Percentiles rank a stretch among this genome's conserved stretches.
Conservation (phyloP, 225 moss, liverwort and hornwort genomes). For the Pleurozium schreberi region DNA sequence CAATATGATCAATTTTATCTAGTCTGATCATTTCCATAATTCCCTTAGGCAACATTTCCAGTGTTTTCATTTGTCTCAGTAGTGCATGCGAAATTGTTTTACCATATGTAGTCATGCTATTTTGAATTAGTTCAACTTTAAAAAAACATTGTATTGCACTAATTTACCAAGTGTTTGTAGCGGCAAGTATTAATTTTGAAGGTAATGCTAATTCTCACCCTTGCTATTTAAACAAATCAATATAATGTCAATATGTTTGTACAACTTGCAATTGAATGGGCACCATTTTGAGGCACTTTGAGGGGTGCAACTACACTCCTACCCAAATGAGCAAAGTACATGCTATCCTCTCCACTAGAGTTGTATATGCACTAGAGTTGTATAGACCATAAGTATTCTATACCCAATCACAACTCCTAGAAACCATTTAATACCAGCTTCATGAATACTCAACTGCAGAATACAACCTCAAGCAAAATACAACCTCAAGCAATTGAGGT, state of each 20-base stretch:
- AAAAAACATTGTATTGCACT: no score
- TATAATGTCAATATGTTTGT: accelerated
- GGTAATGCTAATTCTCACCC: no score
- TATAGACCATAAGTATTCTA: no score
- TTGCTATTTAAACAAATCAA: background rate
- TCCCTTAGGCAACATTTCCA: background rate
- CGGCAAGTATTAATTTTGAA: background rate
- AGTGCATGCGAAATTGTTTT: background rate
- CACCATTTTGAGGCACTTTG: accelerated
- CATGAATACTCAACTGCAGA: accelerated
- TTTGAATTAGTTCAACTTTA: background rate
- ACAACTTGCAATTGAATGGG: background rate
- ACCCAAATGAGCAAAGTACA: background rate
- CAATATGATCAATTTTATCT: background rate
- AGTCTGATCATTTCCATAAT: accelerated
- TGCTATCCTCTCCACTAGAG: background rate
- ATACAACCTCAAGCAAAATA: accelerated
- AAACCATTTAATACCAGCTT: accelerated
- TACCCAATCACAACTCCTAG: accelerated
- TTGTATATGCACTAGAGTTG: background rate
- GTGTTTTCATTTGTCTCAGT: accelerated
- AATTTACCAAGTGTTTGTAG: no score
- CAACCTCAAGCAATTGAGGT: accelerated
- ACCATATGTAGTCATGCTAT: accelerated
- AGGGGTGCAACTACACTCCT: accelerated